Conservation (phyloP, 305 asterid genomes). For the Rubia peregrina region DNA sequence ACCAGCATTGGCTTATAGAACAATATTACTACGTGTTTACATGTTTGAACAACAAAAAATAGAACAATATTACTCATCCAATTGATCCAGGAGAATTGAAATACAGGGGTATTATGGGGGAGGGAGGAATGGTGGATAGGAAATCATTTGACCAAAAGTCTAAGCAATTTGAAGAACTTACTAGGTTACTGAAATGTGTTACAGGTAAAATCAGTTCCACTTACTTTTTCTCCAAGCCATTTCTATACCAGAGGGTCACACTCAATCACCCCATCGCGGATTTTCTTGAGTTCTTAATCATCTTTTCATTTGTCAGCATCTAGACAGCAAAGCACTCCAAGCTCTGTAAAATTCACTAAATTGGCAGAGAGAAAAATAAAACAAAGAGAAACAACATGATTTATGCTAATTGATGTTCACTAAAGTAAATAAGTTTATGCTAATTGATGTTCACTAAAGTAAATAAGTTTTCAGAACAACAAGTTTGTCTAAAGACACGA, state of each 20-base stretch:
- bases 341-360: constrained; percentile 27
- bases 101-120: background rate
- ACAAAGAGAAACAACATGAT: too few species aligned
- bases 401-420: background rate
- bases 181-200: constrained; percentile 15
- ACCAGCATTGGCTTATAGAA: constrained; percentile 98
- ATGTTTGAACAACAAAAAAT: constrained; percentile 35
- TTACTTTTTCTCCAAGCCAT: constrained; percentile 91
- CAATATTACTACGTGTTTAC: constrained; percentile 88
- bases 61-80: background rate
- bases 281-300: constrained; percentile 5
- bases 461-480: constrained; percentile 61
- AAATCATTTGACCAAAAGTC: background rate
- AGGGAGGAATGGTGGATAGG: background rate
- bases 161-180: background rate
- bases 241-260: constrained; percentile 86
- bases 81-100: background rate
- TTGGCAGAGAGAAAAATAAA: too few species aligned
- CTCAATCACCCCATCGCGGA: constrained; percentile 91
- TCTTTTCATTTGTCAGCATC: too few species aligned
- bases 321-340: constrained; percentile 24
- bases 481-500: constrained; percentile 68
- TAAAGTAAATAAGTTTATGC: background rate
- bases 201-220: constrained; percentile 19
- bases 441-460: too few species aligned